A percentile compares a stretch with the other conserved stretches of the same genome.
phyloP scores from a whole-genome alignment of 2,329 filamentous ascomycete species.

The Drechslera avenae region DNA sequence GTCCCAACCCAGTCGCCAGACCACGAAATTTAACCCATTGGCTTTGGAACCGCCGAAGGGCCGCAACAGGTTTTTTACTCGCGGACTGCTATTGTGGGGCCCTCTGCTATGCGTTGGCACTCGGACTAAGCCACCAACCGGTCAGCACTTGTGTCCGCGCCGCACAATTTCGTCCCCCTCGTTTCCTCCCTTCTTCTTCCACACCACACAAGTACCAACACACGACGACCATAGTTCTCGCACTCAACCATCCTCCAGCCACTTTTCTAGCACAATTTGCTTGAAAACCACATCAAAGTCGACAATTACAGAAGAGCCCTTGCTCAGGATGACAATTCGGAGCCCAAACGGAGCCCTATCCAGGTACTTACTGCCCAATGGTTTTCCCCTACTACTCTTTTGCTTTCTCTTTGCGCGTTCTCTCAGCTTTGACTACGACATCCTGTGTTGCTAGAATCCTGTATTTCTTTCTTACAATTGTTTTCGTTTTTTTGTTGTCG shows the following conservation, averaged over 20 bases:
- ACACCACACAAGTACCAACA: conserved; percentile 23
- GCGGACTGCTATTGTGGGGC: conserved; percentile 40
- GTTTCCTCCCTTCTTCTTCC: conserved; percentile 35
- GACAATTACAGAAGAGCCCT: conserved; percentile 43
- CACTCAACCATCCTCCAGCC: conserved; percentile 15
- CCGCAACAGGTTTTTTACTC: conserved; percentile 31
- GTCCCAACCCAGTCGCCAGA: conserved; percentile 22
- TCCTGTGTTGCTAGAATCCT: conserved; percentile 35
- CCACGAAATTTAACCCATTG: conserved; percentile 41
- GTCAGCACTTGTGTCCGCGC: conserved; percentile 36
- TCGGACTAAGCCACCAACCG: conserved; percentile 39
- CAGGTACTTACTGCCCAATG: conserved; percentile 52
- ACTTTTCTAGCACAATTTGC: conserved; percentile 24
- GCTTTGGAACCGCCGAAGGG: conserved; percentile 34
- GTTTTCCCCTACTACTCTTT: conserved; percentile 36
- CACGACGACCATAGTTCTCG: conserved; percentile 23
- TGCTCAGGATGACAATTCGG: conserved; percentile 53
- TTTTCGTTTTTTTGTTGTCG: conserved; percentile 35
- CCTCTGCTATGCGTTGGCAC: conserved; percentile 46
- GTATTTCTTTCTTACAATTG: conserved; percentile 32
- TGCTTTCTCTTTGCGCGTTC: conserved; percentile 32
- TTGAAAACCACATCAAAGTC: conserved; percentile 16
- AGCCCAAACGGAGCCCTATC: conserved; percentile 49
- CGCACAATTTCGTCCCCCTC: conserved; percentile 33
- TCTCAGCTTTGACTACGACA: conserved; percentile 13